Evolutionary conservation across 139 green algal genomes (phyloP).

Genomic region (Chlorella sp.): DNA sequence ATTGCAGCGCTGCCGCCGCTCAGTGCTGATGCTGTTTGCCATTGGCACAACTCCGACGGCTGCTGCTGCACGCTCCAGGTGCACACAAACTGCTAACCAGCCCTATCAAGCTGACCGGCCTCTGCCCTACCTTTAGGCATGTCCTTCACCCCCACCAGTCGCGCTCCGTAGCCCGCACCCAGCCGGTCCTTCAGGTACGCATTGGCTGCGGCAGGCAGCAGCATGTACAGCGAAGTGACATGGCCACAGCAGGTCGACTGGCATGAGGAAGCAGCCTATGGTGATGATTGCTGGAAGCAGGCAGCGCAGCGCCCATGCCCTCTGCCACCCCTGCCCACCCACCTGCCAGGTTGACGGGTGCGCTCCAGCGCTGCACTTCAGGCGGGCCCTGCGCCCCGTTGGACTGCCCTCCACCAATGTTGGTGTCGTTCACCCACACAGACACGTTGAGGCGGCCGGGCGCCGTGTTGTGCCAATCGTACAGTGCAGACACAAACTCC

Average conservation of each 20-base stretch:
- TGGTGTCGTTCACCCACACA: conserved; percentile 67
- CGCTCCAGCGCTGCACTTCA: conserved; percentile 66
- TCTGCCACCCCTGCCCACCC: neutral
- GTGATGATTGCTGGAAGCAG: neutral
- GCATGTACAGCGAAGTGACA: no score
- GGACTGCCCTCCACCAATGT: conserved; percentile 31
- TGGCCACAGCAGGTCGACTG: no score
- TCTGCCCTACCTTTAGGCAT: conserved; percentile 68
- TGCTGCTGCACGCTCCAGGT: no score
- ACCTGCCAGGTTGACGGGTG: conserved; percentile 66
- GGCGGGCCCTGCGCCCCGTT: conserved; percentile 39
- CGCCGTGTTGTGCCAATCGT: conserved; percentile 55
- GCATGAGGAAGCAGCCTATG: neutral
- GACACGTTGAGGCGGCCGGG: conserved; percentile 38
- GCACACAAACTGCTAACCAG: no score
- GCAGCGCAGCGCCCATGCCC: neutral
- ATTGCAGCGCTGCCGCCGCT: no score
- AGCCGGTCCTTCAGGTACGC: conserved; percentile 56
- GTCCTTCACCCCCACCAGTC: conserved; percentile 60
- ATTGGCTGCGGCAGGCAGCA: conserved; percentile 29
- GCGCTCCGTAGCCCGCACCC: conserved; percentile 26
- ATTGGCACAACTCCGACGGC: no score
- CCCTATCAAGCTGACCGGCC: no score
- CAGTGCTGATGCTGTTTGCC: no score
- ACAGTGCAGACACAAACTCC: conserved; percentile 58